These are phyloP conservation scores for Trichosporon coremiiforme DNA, from an alignment of 1,284 basidiomycete species.

Conservation along the genomic window DNA sequence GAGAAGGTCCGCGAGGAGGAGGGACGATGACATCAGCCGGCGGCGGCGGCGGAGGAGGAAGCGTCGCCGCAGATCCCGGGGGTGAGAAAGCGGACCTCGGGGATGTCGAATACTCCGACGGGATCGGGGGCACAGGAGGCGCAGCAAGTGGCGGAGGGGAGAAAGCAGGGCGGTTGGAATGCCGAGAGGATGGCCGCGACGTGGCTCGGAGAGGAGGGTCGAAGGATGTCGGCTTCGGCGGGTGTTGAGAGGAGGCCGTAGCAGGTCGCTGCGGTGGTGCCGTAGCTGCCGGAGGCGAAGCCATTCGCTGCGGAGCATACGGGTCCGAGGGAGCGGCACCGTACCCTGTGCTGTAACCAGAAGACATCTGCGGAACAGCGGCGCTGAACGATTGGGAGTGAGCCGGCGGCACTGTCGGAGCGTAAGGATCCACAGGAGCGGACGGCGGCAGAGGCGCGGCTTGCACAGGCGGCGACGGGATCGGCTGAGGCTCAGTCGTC, in stretches of 20 bases:
- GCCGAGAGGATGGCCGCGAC: slow-evolving; percentile 28
- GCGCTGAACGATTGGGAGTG: slow-evolving; percentile 12
- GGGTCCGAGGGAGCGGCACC: neutral
- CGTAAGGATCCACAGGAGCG: slow-evolving; percentile 7
- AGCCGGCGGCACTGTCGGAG: neutral
- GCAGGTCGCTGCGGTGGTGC: slow-evolving; percentile 25
- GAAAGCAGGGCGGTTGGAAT: slow-evolving; percentile 23
- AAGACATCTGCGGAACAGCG: slow-evolving; percentile 5
- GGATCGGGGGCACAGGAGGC: slow-evolving; percentile 30
- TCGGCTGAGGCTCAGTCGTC: slow-evolving; percentile 3
- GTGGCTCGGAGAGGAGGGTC: slow-evolving; percentile 40
- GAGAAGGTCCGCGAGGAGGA: slow-evolving; percentile 15
- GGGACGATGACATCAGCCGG: neutral
- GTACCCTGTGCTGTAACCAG: neutral
- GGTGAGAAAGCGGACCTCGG: neutral
- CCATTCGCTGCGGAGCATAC: slow-evolving; percentile 7
- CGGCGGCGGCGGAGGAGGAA: slow-evolving; percentile 1
- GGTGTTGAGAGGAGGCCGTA: slow-evolving; percentile 24
- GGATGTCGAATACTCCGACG: slow-evolving; percentile 15
- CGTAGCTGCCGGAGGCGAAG: slow-evolving; percentile 8
- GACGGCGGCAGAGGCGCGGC: neutral
- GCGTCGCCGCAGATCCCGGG: neutral
- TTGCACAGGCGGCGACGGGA: neutral
- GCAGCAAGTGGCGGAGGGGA: slow-evolving; percentile 23
- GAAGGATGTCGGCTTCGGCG: slow-evolving; percentile 35